phyloP scores from a whole-genome alignment of 495 filamentous ascomycete species.

The Talaromyces proteolyticus region DNA sequence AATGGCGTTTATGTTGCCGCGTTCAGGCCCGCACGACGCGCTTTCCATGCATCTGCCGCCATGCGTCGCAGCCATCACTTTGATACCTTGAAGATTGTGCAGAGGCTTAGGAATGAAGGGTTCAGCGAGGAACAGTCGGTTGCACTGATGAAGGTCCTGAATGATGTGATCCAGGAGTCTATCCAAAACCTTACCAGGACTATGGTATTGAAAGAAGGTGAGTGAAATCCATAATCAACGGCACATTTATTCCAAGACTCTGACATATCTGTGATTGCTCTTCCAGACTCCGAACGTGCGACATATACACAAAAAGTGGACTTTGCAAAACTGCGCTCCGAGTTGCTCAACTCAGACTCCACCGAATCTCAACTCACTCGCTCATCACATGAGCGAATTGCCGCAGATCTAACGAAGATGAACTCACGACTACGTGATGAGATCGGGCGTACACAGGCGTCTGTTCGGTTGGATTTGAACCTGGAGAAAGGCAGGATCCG shows the following conservation, averaged over 20 bases:
- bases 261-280: not conserved
- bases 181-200: conserved; percentile 97
- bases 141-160: conserved; percentile 95
- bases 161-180: conserved; percentile 95
- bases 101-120: conserved; percentile 81
- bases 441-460: conserved; percentile 87
- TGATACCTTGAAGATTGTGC: conserved; percentile 95
- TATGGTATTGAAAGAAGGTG: conserved; percentile 93
- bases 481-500: conserved; percentile 95
- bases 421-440: conserved; percentile 86
- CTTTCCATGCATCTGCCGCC: conserved; percentile 64
- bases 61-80: conserved; percentile 84
- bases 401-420: conserved; percentile 90
- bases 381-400: conserved; percentile 84
- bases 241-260: too few species aligned
- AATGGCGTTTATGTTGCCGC: conserved; percentile 43
- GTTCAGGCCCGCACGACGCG: conserved; percentile 36
- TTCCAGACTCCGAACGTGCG: conserved; percentile 50
- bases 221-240: conserved; percentile 5
- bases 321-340: conserved; percentile 96
- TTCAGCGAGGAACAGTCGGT: conserved; percentile 94
- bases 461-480: conserved; percentile 87
- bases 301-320: conserved; percentile 99
- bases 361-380: conserved; percentile 85
- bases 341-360: conserved; percentile 84